A percentile compares a stretch with the other conserved stretches of the same genome.
Evolutionary conservation across 805 yeast species (phyloP).

Genomic region (Lachancea kluyveri): DNA sequence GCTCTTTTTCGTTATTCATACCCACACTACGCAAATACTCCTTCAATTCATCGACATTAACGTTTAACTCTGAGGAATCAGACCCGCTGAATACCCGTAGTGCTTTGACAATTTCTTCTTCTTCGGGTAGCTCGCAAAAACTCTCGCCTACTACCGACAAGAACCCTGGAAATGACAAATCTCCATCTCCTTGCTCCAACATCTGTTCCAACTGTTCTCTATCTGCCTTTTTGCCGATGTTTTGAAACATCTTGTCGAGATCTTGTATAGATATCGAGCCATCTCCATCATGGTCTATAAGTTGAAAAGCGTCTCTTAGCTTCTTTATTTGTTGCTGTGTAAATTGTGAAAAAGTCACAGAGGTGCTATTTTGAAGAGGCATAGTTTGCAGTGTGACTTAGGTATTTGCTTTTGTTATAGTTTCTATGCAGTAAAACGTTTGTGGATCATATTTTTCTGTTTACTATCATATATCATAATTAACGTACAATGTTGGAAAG

Average conservation of each 20-base stretch:
- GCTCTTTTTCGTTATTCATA: slow-evolving; percentile 34
- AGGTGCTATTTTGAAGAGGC: slow-evolving; percentile 23
- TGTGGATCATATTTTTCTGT: too few relatives aligned
- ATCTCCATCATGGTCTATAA: slow-evolving; percentile 79
- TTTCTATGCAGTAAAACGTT: too few relatives aligned
- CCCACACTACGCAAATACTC: slow-evolving; percentile 44
- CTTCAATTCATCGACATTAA: slow-evolving; percentile 44
- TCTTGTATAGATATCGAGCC: slow-evolving; percentile 54
- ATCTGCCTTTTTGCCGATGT: slow-evolving; percentile 42
- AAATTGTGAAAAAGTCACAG: slow-evolving; percentile 38
- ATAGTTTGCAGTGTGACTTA: too few relatives aligned
- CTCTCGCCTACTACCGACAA: slow-evolving; percentile 55
- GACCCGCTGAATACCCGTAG: slow-evolving; percentile 43
- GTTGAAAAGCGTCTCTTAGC: slow-evolving; percentile 66
- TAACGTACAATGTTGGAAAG: too few relatives aligned
- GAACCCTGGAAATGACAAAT: slow-evolving; percentile 58
- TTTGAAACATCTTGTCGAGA: slow-evolving; percentile 45
- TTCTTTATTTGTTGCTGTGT: slow-evolving; percentile 58
- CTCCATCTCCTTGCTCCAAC: slow-evolving; percentile 33
- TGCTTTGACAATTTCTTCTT: slow-evolving; percentile 51
- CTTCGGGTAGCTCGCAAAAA: slow-evolving; percentile 44
- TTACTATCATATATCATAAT: too few relatives aligned
- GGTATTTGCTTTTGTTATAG: too few relatives aligned
- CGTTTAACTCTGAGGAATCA: slow-evolving; percentile 32
- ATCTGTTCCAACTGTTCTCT: slow-evolving; percentile 42